Base-by-base conservation (phyloP, 768 basidiomycete genomes). In the Lactifluus rugatus region DNA sequence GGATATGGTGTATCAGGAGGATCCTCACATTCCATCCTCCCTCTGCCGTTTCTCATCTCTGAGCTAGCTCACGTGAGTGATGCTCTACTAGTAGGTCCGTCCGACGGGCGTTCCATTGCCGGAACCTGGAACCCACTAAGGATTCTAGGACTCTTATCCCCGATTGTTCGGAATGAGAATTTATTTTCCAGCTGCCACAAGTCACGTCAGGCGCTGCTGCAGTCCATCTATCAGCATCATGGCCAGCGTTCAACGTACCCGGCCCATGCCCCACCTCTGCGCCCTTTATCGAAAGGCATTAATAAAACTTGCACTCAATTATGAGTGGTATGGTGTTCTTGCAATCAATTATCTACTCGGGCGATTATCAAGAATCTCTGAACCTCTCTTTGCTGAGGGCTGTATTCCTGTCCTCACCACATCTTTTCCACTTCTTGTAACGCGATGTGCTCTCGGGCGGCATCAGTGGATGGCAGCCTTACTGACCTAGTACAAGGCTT, bases 341-440 rank as follows among this genome's bases (percentile, higher is more conserved):
- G 5, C 14, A 36, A 36, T 36, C 34, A 36, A 4, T 1, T 36
- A 36, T 11, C 14, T 36, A 9, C 10, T 19, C 28, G 8, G n/a
- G n/a, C n/a, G n/a, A n/a, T n/a, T n/a, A n/a, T n/a, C n/a, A n/a
- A n/a, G n/a, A n/a, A n/a, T n/a, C n/a, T n/a, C n/a, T n/a, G n/a
- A n/a, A n/a, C n/a, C n/a, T n/a, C n/a, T n/a, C n/a, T n/a, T n/a
- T n/a, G n/a, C n/a, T n/a, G n/a, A n/a, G n/a, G n/a, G n/a, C n/a
- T n/a, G 5, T 57, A 0, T 9, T 57, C 14, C 48, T 45, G 25
- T 26, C n/a, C n/a, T n/a, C n/a, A 51, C 32, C 48, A 57, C 42
- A 57, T n/a, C n/a, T n/a, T n/a, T n/a, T 57, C 49, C 31, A 45
- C 49, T 7, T 57, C 41, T 32, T 41, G 56, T 11, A 44, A 48